These are phyloP conservation scores for Asclepias syriaca DNA, from an alignment of 257 asterid species.

Conservation along the genomic window DNA sequence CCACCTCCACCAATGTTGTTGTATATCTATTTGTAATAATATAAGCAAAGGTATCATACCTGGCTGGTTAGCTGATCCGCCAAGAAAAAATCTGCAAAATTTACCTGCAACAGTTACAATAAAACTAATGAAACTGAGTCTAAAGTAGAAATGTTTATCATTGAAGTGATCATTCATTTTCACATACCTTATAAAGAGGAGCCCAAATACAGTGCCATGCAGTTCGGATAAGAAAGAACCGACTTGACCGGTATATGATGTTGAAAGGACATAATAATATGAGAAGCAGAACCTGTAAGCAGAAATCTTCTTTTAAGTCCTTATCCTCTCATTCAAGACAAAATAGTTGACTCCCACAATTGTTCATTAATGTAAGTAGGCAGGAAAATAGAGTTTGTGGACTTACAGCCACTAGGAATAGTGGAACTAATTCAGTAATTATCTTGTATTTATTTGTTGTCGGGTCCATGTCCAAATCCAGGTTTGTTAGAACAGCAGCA, in stretches of 20 bases:
- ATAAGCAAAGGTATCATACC: constrained; percentile 30
- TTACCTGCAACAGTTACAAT: constrained; percentile 37
- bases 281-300: constrained; percentile 46
- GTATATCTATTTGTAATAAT: neutral
- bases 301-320: neutral
- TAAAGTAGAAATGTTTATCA: neutral
- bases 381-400: neutral
- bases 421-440: constrained; percentile 65
- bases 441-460: constrained; percentile 30
- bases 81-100: constrained; percentile 72
- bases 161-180: no score
- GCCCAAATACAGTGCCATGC: constrained; percentile 72
- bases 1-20: neutral
- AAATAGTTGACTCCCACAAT: neutral
- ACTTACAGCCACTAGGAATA: constrained; percentile 52
- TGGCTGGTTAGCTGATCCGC: constrained; percentile 98
- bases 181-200: constrained; percentile 79
- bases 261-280: constrained; percentile 64
- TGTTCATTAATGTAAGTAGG: neutral
- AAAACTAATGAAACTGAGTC: neutral
- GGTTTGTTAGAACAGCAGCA: constrained; percentile 57
- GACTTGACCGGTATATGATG: constrained; percentile 70
- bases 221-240: constrained; percentile 50
- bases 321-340: neutral
- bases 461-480: constrained; percentile 79